A percentile compares a stretch with the other conserved stretches of the same genome.
These are phyloP conservation scores for Medicago lupulina DNA, from an alignment of 306 rosid genomes.

Conservation along the genomic window DNA sequence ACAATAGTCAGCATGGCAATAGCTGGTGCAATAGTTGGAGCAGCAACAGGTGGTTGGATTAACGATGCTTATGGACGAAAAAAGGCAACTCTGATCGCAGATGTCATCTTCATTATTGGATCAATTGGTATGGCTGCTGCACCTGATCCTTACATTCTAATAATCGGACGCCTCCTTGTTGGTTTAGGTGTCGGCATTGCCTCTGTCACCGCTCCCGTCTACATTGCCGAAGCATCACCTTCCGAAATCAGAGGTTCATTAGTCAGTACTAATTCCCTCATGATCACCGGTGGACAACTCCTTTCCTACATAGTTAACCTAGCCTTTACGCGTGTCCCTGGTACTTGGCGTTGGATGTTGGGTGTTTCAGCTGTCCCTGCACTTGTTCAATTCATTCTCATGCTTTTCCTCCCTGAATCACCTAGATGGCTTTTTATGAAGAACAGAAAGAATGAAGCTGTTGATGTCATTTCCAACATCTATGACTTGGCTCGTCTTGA, in stretches of 20 bases:
- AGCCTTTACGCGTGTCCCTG: constrained; percentile 71
- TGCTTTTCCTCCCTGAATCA: constrained; percentile 87
- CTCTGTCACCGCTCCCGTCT: constrained; percentile 90
- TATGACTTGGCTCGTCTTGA: constrained; percentile 69
- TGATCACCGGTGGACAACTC: constrained; percentile 87
- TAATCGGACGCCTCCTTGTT: constrained; percentile 71
- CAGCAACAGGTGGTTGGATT: constrained; percentile 84
- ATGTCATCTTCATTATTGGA: constrained; percentile 68
- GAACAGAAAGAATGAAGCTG: constrained; percentile 67
- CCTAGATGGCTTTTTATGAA: constrained; percentile 92
- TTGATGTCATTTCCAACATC: constrained; percentile 74
- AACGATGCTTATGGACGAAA: constrained; percentile 81
- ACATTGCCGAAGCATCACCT: constrained; percentile 91
- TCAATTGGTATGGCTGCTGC: constrained; percentile 77
- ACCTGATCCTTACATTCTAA: constrained; percentile 73
- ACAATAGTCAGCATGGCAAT: constrained; percentile 92
- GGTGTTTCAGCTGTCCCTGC: constrained; percentile 91
- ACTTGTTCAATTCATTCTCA: constrained; percentile 71
- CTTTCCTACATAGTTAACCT: constrained; percentile 80
- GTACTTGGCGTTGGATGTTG: constrained; percentile 98
- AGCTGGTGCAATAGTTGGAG: constrained; percentile 84
- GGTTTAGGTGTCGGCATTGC: constrained; percentile 83
- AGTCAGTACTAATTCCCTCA: constrained; percentile 79
- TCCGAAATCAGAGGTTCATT: constrained; percentile 86
- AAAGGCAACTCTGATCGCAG: constrained; percentile 80